Evolutionary conservation across 1,284 basidiomycete species (phyloP).

Genomic region (Paramarasmius palmivorus): DNA sequence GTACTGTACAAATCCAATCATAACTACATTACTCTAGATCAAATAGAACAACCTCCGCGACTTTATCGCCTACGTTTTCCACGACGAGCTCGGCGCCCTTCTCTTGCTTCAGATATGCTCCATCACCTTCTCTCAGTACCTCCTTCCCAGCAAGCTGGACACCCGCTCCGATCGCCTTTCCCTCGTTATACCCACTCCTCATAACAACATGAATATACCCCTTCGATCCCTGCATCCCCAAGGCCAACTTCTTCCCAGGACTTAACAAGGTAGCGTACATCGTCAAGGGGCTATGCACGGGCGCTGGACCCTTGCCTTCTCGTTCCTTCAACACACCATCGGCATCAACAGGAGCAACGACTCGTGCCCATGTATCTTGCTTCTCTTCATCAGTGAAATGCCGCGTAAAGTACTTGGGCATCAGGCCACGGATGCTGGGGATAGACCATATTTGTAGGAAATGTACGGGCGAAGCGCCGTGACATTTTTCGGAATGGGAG

Average conservation of each 20-base stretch:
- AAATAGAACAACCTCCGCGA: slow-evolving; percentile 73
- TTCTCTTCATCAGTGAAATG: slow-evolving; percentile 85
- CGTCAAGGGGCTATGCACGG: slow-evolving; percentile 63
- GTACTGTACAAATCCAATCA: too few relatives aligned
- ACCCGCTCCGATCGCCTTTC: slow-evolving; percentile 46
- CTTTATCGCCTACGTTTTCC: slow-evolving; percentile 59
- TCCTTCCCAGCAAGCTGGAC: slow-evolving; percentile 43
- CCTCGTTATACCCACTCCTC: slow-evolving; percentile 72
- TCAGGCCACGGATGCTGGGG: slow-evolving; percentile 57
- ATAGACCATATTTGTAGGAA: slow-evolving; percentile 89
- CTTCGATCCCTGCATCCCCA: slow-evolving; percentile 51
- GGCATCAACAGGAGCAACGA: slow-evolving; percentile 71
- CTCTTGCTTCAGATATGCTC: slow-evolving; percentile 60
- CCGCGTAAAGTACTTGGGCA: slow-evolving; percentile 84
- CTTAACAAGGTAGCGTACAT: slow-evolving; percentile 70
- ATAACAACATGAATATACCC: slow-evolving; percentile 76
- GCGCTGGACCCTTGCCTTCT: slow-evolving; percentile 73
- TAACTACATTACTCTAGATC: slow-evolving; percentile 53
- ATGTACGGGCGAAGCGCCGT: slow-evolving; percentile 65
- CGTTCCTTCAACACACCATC: slow-evolving; percentile 53
- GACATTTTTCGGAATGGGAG: slow-evolving; percentile 76
- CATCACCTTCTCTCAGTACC: slow-evolving; percentile 64
- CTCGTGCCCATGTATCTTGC: slow-evolving; percentile 60
- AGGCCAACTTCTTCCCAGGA: slow-evolving; percentile 50
- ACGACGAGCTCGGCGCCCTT: slow-evolving; percentile 46